phyloP scores from a whole-genome alignment of 2,329 filamentous ascomycete genomes.

The Mariannaea elegans region DNA sequence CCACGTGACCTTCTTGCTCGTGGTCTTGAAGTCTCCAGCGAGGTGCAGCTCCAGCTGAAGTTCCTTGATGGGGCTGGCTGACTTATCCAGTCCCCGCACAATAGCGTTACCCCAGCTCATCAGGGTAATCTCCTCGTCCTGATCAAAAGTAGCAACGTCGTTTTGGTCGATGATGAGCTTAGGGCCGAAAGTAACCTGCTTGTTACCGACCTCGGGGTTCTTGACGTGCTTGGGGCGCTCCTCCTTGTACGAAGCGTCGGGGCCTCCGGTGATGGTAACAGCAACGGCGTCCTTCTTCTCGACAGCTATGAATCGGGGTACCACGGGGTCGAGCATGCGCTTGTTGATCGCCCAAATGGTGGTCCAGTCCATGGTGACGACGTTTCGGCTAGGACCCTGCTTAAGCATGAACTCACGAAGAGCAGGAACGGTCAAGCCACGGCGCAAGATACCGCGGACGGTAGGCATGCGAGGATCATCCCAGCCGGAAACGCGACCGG shows the following conservation, averaged over 20 bases:
- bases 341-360: constrained; percentile 79
- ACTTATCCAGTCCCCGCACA: constrained; percentile 71
- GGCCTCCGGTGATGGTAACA: constrained; percentile 73
- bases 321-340: constrained; percentile 81
- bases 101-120: constrained; percentile 97
- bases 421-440: constrained; percentile 81
- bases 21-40: constrained; percentile 92
- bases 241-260: constrained; percentile 69
- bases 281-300: constrained; percentile 75
- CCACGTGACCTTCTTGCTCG: constrained; percentile 97
- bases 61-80: constrained; percentile 66
- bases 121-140: constrained; percentile 90
- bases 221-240: constrained; percentile 90
- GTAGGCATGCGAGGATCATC: constrained; percentile 90
- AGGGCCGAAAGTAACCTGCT: constrained; percentile 83
- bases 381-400: constrained; percentile 85
- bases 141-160: constrained; percentile 82
- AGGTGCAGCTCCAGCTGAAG: constrained; percentile 89
- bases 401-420: constrained; percentile 85
- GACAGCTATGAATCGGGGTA: constrained; percentile 78
- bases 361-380: constrained; percentile 86
- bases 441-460: constrained; percentile 78
- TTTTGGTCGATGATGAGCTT: constrained; percentile 85
- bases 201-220: constrained; percentile 84
- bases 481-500: constrained; percentile 82